Evolutionary conservation across 768 basidiomycete genomes (phyloP).

Genomic region (Tephrocybe sp.): DNA sequence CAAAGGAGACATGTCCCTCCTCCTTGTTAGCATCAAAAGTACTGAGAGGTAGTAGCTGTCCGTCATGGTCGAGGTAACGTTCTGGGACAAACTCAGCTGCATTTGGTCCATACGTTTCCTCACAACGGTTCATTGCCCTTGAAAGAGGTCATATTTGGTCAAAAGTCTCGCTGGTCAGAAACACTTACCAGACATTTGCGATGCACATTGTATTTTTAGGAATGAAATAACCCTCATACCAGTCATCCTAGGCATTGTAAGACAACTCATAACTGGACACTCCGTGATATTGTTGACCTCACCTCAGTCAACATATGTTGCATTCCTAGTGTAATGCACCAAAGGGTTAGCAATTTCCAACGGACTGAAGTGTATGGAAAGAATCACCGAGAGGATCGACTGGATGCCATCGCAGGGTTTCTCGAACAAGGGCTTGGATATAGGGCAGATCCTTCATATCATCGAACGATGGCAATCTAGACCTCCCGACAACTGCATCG

Average conservation of each 20-base stretch:
- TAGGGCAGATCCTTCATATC: constrained; percentile 16
- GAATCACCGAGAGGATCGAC: neutral
- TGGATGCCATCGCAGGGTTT: constrained; percentile 11
- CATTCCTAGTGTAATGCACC: neutral
- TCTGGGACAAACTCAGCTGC: constrained; percentile 21
- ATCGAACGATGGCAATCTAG: constrained; percentile 13
- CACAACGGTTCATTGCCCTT: neutral
- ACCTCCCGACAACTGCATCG: constrained; percentile 10
- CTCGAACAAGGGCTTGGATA: constrained; percentile 14
- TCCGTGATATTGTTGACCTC: neutral
- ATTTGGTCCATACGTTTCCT: neutral
- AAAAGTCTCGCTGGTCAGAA: neutral
- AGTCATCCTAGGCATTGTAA: constrained; percentile 1
- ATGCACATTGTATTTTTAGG: constrained; percentile 10
- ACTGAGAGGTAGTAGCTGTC: neutral
- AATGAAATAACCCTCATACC: constrained; percentile 13
- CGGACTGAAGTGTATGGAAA: constrained; percentile 3
- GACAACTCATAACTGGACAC: neutral
- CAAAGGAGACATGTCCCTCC: constrained; percentile 28
- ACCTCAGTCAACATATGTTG: neutral
- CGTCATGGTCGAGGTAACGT: constrained; percentile 7
- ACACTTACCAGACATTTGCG: constrained; percentile 11
- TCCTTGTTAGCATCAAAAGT: constrained; percentile 22
- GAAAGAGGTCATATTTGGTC: neutral
- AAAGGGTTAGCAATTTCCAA: no score